Evolutionary conservation across 129 eudicot species (phyloP).

Genomic region (Solidago caesia): DNA sequence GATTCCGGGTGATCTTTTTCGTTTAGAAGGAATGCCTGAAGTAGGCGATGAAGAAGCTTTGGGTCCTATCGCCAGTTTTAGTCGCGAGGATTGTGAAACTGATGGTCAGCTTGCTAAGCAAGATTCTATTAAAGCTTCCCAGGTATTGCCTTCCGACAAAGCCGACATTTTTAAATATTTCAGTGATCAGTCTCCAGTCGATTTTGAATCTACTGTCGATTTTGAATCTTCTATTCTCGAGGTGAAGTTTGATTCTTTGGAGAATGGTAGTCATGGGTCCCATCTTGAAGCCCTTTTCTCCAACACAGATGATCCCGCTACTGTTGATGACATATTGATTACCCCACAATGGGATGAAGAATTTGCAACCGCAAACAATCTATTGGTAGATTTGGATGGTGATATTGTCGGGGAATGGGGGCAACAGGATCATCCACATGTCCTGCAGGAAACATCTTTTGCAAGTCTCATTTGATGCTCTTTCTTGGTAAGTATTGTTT

Average conservation of each 20-base stretch:
- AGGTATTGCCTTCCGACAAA: constrained; percentile 22
- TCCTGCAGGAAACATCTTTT: constrained; percentile 30
- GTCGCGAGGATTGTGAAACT: not conserved
- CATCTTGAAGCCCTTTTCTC: constrained; percentile 56
- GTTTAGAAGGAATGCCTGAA: constrained; percentile 22
- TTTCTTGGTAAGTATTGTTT: constrained; percentile 7
- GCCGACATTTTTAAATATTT: constrained; percentile 24
- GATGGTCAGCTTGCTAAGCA: constrained; percentile 15
- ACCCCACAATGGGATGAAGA: constrained; percentile 7
- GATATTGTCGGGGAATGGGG: constrained; percentile 22
- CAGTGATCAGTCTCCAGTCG: constrained; percentile 28
- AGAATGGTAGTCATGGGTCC: constrained; percentile 16
- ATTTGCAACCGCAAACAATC: not conserved
- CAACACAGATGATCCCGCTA: constrained; percentile 21
- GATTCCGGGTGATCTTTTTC: constrained; percentile 8
- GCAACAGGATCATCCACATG: constrained; percentile 23
- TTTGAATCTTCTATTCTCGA: constrained; percentile 64
- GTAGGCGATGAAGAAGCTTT: constrained; percentile 18
- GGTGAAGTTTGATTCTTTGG: constrained; percentile 52
- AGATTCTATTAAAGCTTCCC: constrained; percentile 9
- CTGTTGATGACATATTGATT: constrained; percentile 24
- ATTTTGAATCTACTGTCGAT: constrained; percentile 34
- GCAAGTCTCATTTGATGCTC: constrained; percentile 48
- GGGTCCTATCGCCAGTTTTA: constrained; percentile 4
- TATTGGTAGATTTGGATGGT: constrained; percentile 45